phyloP scores from a whole-genome alignment of 495 filamentous ascomycete species.

The Penicillium cataractarum region DNA sequence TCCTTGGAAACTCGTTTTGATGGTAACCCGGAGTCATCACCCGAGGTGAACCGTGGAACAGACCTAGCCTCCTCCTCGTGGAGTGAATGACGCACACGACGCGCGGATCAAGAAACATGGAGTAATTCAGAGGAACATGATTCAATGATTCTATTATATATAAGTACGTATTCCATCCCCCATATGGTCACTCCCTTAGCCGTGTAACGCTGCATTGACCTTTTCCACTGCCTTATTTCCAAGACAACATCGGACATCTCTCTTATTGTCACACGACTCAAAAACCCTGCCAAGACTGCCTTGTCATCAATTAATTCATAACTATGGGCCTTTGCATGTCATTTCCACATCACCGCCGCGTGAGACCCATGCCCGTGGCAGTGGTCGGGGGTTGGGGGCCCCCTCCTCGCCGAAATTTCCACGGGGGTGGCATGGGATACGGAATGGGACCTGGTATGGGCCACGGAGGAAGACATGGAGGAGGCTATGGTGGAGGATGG shows the following conservation, averaged over 20 bases:
- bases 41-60: not conserved
- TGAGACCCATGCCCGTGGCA: conserved; percentile 9
- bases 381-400: conserved; percentile 17
- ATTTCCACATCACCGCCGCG: conserved; percentile 14
- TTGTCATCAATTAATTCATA: not conserved
- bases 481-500: conserved; percentile 10
- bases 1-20: too few relatives aligned
- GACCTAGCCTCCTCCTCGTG: not conserved
- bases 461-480: conserved; percentile 10
- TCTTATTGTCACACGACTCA: not conserved
- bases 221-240: not conserved
- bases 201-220: not conserved
- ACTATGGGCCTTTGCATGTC: conserved; percentile 29
- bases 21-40: not conserved
- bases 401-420: conserved; percentile 14
- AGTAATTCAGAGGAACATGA: too few relatives aligned
- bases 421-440: conserved; percentile 16
- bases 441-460: conserved; percentile 15
- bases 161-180: not conserved
- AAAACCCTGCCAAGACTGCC: not conserved
- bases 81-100: conserved; percentile 22
- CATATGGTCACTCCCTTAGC: not conserved
- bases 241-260: not conserved
- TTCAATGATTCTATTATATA: not conserved
- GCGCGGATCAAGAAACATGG: not conserved